A percentile compares a stretch with the other conserved stretches of the same genome.
These are phyloP conservation scores for Leishmania lainsoni DNA, from an alignment of 208 protist genomes.

Conservation along the genomic window DNA sequence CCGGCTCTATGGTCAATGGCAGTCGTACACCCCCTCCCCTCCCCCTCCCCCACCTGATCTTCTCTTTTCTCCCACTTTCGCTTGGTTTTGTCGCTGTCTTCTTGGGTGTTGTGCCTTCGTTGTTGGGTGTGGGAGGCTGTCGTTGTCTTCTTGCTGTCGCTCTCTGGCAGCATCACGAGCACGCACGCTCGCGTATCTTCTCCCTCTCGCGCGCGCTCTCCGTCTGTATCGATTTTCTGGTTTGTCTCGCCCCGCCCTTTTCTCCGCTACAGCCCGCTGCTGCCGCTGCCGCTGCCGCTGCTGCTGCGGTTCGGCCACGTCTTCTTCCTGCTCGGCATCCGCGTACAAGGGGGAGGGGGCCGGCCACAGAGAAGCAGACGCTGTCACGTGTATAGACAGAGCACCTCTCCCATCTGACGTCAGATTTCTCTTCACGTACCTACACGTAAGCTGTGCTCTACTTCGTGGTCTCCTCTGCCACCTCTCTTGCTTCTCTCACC, in stretches of 20 bases:
- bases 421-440: not conserved
- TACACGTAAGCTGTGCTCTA: not conserved
- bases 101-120: not conserved
- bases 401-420: not conserved
- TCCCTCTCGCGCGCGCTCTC: not conserved
- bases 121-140: conserved; percentile 1
- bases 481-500: not conserved
- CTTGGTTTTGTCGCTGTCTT: not conserved
- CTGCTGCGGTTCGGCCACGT: not conserved
- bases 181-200: not conserved
- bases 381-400: not conserved
- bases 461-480: not conserved
- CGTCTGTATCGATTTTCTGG: not conserved
- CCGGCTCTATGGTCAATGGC: not conserved
- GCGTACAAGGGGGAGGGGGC: not conserved
- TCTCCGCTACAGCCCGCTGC: too few species aligned
- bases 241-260: not conserved
- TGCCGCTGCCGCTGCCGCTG: too few species aligned
- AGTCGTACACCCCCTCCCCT: not conserved
- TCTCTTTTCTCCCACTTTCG: not conserved
- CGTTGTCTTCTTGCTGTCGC: not conserved
- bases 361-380: not conserved
- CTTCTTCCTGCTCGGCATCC: not conserved
- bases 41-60: not conserved
- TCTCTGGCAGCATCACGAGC: not conserved